These are phyloP conservation scores for Scheffersomyces spartinae DNA, from an alignment of 805 yeast genomes.

Conservation along the genomic window DNA sequence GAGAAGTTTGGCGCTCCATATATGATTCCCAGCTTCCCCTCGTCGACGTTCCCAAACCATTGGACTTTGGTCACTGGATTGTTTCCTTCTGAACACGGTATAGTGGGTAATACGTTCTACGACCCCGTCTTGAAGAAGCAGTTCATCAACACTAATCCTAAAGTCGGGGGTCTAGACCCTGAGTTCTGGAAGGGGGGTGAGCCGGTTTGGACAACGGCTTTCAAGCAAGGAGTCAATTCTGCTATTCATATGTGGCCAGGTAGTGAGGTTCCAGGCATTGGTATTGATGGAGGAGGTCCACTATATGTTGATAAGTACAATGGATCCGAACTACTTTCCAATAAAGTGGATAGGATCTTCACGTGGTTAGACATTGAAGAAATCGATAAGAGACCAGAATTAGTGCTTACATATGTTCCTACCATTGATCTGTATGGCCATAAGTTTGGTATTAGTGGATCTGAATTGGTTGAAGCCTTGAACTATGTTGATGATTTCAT, in stretches of 20 bases:
- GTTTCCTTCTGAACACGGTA: slow-evolving; percentile 76
- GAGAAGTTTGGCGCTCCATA: slow-evolving; percentile 60
- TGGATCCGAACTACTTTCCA: slow-evolving; percentile 44
- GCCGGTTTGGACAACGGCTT: slow-evolving; percentile 78
- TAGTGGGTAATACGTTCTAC: slow-evolving; percentile 71
- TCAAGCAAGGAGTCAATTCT: slow-evolving; percentile 42
- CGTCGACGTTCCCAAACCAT: slow-evolving; percentile 85
- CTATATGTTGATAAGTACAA: slow-evolving; percentile 53
- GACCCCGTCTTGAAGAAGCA: slow-evolving; percentile 46
- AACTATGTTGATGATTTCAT: slow-evolving; percentile 57
- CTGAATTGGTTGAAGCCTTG: slow-evolving; percentile 42
- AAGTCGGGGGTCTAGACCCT: slow-evolving; percentile 36
- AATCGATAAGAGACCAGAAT: slow-evolving; percentile 52
- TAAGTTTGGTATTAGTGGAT: slow-evolving; percentile 54
- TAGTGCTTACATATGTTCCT: slow-evolving; percentile 70
- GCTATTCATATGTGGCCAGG: slow-evolving; percentile 99
- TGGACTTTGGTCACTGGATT: slow-evolving; percentile 86
- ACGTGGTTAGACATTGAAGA: slow-evolving; percentile 54
- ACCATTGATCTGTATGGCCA: slow-evolving; percentile 76
- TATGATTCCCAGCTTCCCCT: slow-evolving; percentile 81
- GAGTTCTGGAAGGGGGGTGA: slow-evolving; percentile 80
- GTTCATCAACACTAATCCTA: slow-evolving; percentile 54
- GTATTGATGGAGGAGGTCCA: slow-evolving; percentile 30
- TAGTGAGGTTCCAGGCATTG: slow-evolving; percentile 54
- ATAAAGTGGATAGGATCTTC: slow-evolving; percentile 47